These are phyloP conservation scores for Cetraspora pellucida DNA, from an alignment of 192 early-diverging fungal genomes.

Conservation along the genomic window DNA sequence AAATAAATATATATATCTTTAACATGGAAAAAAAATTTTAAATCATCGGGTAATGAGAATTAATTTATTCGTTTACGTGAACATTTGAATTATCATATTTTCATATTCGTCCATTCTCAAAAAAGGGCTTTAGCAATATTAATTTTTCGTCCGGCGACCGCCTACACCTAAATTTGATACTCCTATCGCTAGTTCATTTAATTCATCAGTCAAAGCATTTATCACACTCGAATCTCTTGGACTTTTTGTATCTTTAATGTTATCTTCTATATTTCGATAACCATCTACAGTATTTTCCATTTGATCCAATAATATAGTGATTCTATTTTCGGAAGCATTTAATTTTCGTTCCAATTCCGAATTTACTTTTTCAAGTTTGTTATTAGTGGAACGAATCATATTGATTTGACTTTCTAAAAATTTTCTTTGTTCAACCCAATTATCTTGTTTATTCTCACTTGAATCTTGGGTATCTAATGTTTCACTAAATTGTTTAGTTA, in stretches of 20 bases:
- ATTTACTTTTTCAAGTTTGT: constrained; percentile 21
- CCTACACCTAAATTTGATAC: no score
- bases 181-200: constrained; percentile 8
- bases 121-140: no score
- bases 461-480: background rate
- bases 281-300: constrained; percentile 31
- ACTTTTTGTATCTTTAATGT: constrained; percentile 6
- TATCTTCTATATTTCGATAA: constrained; percentile 28
- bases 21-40: no score
- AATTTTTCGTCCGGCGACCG: no score
- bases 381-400: background rate
- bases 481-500: no score
- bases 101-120: no score
- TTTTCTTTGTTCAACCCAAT: constrained; percentile 8
- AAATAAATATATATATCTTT: no score
- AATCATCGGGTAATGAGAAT: no score
- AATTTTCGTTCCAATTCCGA: constrained; percentile 13
- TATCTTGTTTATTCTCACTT: background rate
- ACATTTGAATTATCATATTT: no score
- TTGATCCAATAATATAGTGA: constrained; percentile 28
- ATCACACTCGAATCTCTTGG: background rate
- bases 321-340: constrained; percentile 9
- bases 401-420: constrained; percentile 12
- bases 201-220: constrained; percentile 18
- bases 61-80: no score